These are phyloP conservation scores for Daldinia bambusicola DNA, from an alignment of 495 filamentous ascomycete genomes.

Conservation along the genomic window DNA sequence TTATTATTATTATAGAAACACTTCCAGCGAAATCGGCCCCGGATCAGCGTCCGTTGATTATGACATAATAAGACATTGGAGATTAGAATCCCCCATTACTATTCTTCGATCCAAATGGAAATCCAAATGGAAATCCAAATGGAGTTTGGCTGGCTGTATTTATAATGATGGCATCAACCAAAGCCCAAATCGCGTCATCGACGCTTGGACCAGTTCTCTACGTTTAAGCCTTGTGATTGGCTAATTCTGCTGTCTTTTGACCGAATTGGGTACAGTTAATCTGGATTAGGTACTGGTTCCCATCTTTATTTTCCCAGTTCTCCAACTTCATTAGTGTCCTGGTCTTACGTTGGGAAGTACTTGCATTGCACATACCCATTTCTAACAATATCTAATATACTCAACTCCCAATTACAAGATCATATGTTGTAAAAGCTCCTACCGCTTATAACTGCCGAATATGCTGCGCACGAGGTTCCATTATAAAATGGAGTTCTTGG, in stretches of 20 bases:
- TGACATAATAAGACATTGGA: conserved; percentile 6
- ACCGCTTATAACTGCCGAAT: conserved; percentile 18
- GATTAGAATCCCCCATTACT: neutral
- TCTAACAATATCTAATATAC: neutral
- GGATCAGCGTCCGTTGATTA: neutral
- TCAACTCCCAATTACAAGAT: neutral
- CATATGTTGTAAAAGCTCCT: conserved; percentile 6
- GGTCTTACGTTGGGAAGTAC: conserved; percentile 5
- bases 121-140: too few relatives aligned
- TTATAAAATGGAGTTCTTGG: neutral
- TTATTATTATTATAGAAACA: neutral
- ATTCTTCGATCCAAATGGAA: neutral
- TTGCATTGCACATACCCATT: neutral
- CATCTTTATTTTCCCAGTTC: neutral
- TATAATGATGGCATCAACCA: conserved; percentile 37
- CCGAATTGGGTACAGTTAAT: conserved; percentile 31
- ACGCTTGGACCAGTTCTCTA: conserved; percentile 24
- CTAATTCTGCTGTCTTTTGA: conserved; percentile 7
- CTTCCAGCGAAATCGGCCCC: neutral
- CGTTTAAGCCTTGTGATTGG: conserved; percentile 30
- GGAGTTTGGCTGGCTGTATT: conserved; percentile 2
- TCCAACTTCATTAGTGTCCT: neutral
- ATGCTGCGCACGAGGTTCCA: neutral
- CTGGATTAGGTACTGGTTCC: conserved; percentile 6
- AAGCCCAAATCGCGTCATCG: conserved; percentile 36